Evolutionary conservation across 331 rosid species (phyloP).

Genomic region (Pyrus hybrid): DNA sequence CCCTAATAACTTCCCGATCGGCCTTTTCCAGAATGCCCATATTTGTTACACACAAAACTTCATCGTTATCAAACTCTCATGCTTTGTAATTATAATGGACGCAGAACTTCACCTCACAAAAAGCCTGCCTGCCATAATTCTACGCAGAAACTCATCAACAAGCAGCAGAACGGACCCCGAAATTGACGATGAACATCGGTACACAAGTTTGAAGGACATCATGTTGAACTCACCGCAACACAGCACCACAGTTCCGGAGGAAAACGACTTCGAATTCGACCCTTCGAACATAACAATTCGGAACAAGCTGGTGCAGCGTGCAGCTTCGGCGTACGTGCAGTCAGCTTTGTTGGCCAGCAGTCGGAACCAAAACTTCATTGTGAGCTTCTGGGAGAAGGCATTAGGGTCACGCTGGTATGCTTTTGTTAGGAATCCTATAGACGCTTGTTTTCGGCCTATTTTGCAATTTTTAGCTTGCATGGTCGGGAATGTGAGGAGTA

Average conservation of each 20-base stretch:
- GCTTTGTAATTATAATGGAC: slow-evolving; percentile 24
- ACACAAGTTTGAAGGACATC: slow-evolving; percentile 69
- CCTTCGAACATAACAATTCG: slow-evolving; percentile 39
- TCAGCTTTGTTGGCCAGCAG: slow-evolving; percentile 29
- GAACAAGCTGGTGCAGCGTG: slow-evolving; percentile 53
- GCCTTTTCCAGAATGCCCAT: not conserved
- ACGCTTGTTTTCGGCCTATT: slow-evolving; percentile 36
- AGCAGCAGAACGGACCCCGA: not conserved
- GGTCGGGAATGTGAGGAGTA: not conserved
- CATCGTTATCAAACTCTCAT: not conserved
- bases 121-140: slow-evolving; percentile 11
- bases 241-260: slow-evolving; percentile 19
- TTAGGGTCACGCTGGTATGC: slow-evolving; percentile 31
- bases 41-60: not conserved
- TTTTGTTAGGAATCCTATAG: slow-evolving; percentile 16
- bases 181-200: slow-evolving; percentile 22
- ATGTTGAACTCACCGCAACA: slow-evolving; percentile 26
- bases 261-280: slow-evolving; percentile 40
- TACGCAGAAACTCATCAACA: slow-evolving; percentile 10
- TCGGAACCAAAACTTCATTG: slow-evolving; percentile 27
- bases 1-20: not conserved
- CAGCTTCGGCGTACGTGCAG: slow-evolving; percentile 60
- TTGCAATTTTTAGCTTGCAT: slow-evolving; percentile 27
- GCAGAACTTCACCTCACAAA: slow-evolving; percentile 11
- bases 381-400: slow-evolving; percentile 35